Evolutionary conservation across 1,284 basidiomycete species (phyloP), one percentile per base, ranked within the genome.

Genomic region (Puccinia triticina): DNA sequence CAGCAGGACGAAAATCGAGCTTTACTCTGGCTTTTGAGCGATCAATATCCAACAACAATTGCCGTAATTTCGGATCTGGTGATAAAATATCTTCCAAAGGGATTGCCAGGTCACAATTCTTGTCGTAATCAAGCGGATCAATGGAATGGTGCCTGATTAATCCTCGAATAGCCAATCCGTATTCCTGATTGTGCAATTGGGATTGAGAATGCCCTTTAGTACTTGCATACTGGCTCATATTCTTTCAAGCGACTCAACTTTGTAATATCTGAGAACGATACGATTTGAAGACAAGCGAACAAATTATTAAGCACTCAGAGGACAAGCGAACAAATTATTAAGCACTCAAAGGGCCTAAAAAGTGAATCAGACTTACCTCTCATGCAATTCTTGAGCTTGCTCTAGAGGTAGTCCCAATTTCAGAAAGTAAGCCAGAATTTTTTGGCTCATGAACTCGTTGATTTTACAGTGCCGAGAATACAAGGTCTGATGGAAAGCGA

Each of bases 71-170:
- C 11, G 91, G 90, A 85, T 92, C 89, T 18, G 92, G 93, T 43
- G 89, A 89, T 83, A 96, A 91, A 88, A 93, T 91, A 0, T 92
- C 89, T 85, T 96, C 94, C 14, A 96, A 89, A 3, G 94, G 94
- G 21, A 96, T 88, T 21, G 92, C 91, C 5, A 92, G 92, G 84
- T 96, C 94, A 87, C 93, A 95, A 87, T 93, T 91, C 80, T 88
- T 88, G 88, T 96, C 93, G 86, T 95, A 96, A 86, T 95, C 94
- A 80, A 95, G 87, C 11, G 93, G 92, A 87, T 96, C 94, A 85
- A 95, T 91, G 83, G 91, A 87, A 85, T 95, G 93, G 87, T 96
- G 92, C 76, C 90, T 90, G 46, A 91, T 90, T 48, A 96, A 89
- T 18, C 94, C 94, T 43, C 94, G 90, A 43, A 96, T 88, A n/a